Evolutionary conservation across 331 rosid species (phyloP).

Genomic region (Quercus lobata): DNA sequence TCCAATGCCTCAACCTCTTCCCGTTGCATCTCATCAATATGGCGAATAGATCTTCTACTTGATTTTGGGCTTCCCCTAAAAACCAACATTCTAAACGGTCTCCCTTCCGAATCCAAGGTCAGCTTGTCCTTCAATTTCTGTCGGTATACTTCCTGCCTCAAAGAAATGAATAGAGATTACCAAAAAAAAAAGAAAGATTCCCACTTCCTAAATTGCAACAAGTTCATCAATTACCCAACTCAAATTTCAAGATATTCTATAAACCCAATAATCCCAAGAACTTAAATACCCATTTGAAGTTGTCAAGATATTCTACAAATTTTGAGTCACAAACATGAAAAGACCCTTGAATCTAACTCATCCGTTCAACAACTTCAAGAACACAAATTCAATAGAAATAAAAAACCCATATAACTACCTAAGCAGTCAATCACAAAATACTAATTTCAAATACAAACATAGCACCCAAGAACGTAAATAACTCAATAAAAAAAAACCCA

Average conservation of each 20-base stretch:
- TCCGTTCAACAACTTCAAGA: not conserved
- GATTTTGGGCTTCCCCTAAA: slow-evolving; percentile 83
- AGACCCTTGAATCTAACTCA: not conserved
- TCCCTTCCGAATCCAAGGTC: slow-evolving; percentile 63
- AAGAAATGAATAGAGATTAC: not conserved
- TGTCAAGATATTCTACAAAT: not conserved
- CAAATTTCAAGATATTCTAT: too few species aligned
- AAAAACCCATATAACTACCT: too few species aligned
- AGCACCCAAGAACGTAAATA: not conserved
- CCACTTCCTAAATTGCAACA: not conserved
- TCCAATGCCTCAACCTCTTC: slow-evolving; percentile 37
- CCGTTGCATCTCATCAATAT: slow-evolving; percentile 56
- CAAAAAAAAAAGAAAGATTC: not conserved
- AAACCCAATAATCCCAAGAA: not conserved
- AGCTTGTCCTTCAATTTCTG: slow-evolving; percentile 48
- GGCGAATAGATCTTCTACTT: slow-evolving; percentile 45
- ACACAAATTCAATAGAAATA: not conserved
- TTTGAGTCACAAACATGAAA: not conserved
- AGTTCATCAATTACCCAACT: not conserved
- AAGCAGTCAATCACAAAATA: too few species aligned
- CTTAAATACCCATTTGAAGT: not conserved
- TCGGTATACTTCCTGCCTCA: slow-evolving; percentile 54
- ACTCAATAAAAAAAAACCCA: not conserved
- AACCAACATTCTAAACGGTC: slow-evolving; percentile 68
- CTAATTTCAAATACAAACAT: not conserved